Evolutionary conservation across 2,329 filamentous ascomycete species (phyloP), one percentile per base, ranked within the genome.

Genomic region (Pseudogymnoascus sp.): DNA sequence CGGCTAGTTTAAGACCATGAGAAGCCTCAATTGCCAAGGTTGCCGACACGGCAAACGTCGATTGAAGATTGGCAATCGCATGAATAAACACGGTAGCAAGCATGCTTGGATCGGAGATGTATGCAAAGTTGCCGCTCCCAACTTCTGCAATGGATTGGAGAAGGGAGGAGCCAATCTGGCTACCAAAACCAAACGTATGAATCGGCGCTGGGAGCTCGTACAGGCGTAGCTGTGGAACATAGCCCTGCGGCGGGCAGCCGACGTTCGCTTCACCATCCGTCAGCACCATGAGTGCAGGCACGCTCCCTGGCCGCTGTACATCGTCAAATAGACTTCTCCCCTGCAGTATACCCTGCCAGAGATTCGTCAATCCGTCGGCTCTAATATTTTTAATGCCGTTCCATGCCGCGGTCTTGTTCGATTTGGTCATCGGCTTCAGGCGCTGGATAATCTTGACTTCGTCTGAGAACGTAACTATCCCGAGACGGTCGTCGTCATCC

Each of bases 101-200:
- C 83, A 87, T 86, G 64, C 83, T 82, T 0, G 82, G 79, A 62
- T 87, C 84, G 0, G 83, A 81, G 17, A 87, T 87, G 66, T 86
- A 87, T 8, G 82, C 76, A 64, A 84, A 87, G 69, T 80, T 83
- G 1, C 85, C 85, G 2, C 78, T 75, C 0, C 82, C 79, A 59
- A 82, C 74, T 68, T 87, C 83, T 1, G 84, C 79, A 57, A 87
- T 83, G 1, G 83, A 83, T 72, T 85, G 84, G 62, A 87, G 75
- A 17, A 87, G 73, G 0, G 80, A 82, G 0, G 84, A 83, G 5
- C 72, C 69, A 35, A 83, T 72, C 1, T 68, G 57, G 66, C 82
- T 81, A 4, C 82, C 81, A 62, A 84, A 84, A 2, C 82, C 82
- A 69, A 84, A 84, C 0, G 81, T 83, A 68, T 63, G 67, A 6